Evolutionary conservation across 2,329 filamentous ascomycete species (phyloP).

Genomic region (Drechmeria coniospora): DNA sequence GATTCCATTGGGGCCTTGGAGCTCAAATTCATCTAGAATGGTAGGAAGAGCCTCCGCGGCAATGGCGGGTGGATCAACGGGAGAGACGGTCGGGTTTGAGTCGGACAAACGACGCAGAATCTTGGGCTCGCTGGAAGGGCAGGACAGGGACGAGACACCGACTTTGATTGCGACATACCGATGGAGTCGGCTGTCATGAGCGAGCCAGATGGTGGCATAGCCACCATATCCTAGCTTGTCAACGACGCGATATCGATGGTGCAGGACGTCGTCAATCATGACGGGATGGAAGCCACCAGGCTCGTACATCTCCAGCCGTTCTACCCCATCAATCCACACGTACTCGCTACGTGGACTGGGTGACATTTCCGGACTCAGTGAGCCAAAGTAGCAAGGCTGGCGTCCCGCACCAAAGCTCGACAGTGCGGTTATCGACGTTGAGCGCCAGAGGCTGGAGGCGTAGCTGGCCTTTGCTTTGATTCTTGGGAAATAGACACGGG

Average conservation of each 20-base stretch:
- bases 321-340: conserved; percentile 1
- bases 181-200: conserved; percentile 12
- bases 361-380: too few relatives aligned
- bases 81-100: not conserved
- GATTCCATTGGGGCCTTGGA: conserved; percentile 2
- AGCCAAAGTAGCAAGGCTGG: too few relatives aligned
- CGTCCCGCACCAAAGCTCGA: too few relatives aligned
- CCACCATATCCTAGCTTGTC: conserved; percentile 23
- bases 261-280: conserved; percentile 1
- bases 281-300: conserved; percentile 1
- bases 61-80: not conserved
- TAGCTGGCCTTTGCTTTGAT: too few relatives aligned
- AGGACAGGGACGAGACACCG: not conserved
- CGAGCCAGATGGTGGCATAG: conserved; percentile 25
- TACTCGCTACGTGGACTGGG: conserved; percentile 1
- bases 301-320: conserved; percentile 1
- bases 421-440: too few relatives aligned
- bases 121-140: not conserved
- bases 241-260: conserved; percentile 17
- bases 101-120: not conserved
- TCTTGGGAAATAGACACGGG: too few relatives aligned
- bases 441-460: too few relatives aligned
- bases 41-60: conserved; percentile 1
- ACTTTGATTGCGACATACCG: conserved; percentile 5
- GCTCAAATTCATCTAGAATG: conserved; percentile 2